Conservation (phyloP, 2,329 filamentous ascomycete species). For the Catunica adiposa region DNA sequence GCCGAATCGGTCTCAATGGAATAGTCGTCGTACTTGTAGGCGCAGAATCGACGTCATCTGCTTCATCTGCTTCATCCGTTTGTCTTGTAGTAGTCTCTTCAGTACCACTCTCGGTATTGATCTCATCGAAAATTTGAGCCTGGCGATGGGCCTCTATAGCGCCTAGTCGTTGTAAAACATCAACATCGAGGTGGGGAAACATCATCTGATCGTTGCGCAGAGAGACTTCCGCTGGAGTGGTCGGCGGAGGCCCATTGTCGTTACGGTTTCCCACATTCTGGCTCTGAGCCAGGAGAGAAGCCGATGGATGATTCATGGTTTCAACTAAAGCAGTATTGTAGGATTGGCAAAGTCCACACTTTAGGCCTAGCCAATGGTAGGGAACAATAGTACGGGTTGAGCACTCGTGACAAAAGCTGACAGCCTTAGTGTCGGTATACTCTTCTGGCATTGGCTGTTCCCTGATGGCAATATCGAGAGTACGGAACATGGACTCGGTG, state of each 20-base stretch:
- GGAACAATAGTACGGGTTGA: constrained; percentile 68
- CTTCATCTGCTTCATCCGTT: not conserved
- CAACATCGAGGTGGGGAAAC: not conserved
- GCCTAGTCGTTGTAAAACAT: not conserved
- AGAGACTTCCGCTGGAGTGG: not conserved
- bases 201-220: constrained; percentile 1
- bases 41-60: not conserved
- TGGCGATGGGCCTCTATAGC: constrained; percentile 11
- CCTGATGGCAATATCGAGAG: constrained; percentile 72
- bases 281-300: not conserved
- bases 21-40: not conserved
- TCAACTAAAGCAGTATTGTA: constrained; percentile 42
- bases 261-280: not conserved
- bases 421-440: constrained; percentile 61
- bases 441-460: constrained; percentile 83
- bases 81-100: not conserved
- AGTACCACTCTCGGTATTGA: not conserved
- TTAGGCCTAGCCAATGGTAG: constrained; percentile 90
- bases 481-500: constrained; percentile 90
- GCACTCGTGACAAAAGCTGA: constrained; percentile 90
- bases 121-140: constrained; percentile 5
- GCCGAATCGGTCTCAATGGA: not conserved
- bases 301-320: constrained; percentile 10
- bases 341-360: constrained; percentile 58
- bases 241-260: not conserved